phyloP scores from a whole-genome alignment of 345 rosid species.

The Raphanus raphanistrum region DNA sequence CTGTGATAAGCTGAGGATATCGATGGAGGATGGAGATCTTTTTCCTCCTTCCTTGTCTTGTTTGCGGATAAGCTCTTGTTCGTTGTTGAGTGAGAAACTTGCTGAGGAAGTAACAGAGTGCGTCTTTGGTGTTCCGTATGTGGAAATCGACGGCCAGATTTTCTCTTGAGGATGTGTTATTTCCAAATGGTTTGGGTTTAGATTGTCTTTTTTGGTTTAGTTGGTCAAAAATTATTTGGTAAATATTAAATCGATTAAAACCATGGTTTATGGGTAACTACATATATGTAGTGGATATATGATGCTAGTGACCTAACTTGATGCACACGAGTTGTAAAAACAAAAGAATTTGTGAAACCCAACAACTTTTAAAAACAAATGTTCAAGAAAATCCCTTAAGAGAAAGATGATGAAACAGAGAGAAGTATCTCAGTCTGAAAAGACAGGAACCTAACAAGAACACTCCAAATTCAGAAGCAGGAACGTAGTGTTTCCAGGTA shows the following conservation, averaged over 20 bases:
- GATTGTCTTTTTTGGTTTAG: too few species aligned
- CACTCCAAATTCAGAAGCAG: constrained; percentile 41
- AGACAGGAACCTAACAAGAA: constrained; percentile 24
- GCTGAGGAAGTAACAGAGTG: constrained; percentile 30
- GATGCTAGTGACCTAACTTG: constrained; percentile 19
- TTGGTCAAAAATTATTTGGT: too few species aligned
- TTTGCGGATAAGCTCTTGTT: constrained; percentile 30
- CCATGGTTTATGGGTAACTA: too few species aligned
- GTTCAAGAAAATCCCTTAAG: not conserved
- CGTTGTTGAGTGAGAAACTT: constrained; percentile 25
- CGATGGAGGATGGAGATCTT: constrained; percentile 35
- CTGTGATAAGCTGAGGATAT: constrained; percentile 38
- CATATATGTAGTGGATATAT: too few species aligned
- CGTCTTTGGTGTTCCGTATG: constrained; percentile 22
- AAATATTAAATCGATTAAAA: too few species aligned
- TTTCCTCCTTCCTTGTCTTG: constrained; percentile 38
- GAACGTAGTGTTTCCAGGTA: constrained; percentile 43
- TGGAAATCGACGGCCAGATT: constrained; percentile 35
- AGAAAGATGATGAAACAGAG: constrained; percentile 22
- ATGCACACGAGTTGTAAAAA: constrained; percentile 6
- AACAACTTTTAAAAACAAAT: constrained; percentile 18
- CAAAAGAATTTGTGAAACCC: not conserved
- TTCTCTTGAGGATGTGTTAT: constrained; percentile 10
- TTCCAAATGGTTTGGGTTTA: too few species aligned
- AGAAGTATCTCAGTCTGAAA: constrained; percentile 20